Evolutionary conservation across 495 filamentous ascomycete species (phyloP).

Genomic region (Chaetomium cochliodes): DNA sequence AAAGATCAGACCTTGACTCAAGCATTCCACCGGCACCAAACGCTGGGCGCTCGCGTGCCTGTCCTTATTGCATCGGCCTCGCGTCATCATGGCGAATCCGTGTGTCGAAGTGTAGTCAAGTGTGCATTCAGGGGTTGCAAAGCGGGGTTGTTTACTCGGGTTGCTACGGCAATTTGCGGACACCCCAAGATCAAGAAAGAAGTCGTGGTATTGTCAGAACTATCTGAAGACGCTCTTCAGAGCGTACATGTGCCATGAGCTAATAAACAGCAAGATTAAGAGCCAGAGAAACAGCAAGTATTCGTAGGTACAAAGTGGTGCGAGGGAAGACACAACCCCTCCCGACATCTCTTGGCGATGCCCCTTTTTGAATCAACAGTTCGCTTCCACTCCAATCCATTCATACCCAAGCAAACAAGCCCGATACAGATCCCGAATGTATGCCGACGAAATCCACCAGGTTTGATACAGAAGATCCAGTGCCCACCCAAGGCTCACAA

Average conservation of each 20-base stretch:
- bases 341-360: neutral
- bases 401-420: neutral
- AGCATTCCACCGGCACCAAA: too few relatives aligned
- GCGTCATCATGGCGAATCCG: too few relatives aligned
- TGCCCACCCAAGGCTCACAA: neutral
- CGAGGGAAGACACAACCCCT: neutral
- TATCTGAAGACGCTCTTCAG: neutral
- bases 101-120: too few relatives aligned
- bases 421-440: neutral
- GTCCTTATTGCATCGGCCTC: too few relatives aligned
- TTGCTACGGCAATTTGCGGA: neutral
- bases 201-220: neutral
- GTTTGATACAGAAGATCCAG: neutral
- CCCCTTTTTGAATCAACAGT: slow-evolving; percentile 1
- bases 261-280: neutral
- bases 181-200: neutral
- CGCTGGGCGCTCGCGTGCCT: too few relatives aligned
- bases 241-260: neutral
- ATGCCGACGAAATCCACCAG: neutral
- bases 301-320: neutral
- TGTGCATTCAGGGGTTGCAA: neutral
- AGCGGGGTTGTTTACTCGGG: neutral
- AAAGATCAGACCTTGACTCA: too few relatives aligned
- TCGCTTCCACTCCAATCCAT: neutral
- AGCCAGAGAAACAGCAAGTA: slow-evolving; percentile 1